Conservation (phyloP, 352 stramenopile species). For the Globisporangium orthogonon region DNA sequence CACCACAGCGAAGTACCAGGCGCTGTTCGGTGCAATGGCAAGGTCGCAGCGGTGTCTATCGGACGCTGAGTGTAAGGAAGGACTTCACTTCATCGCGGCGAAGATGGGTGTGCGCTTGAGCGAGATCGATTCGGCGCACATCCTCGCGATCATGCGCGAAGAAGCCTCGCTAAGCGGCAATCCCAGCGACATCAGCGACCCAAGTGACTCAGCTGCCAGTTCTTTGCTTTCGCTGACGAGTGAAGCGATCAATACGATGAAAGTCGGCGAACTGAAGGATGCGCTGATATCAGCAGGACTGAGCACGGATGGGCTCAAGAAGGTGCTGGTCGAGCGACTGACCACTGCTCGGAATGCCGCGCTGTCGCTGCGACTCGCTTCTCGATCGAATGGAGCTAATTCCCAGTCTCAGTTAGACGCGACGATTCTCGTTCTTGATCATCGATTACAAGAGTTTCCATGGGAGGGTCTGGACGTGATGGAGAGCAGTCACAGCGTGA, state of each 20-base stretch:
- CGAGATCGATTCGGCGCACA: constrained; percentile 2
- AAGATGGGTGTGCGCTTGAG: constrained; percentile 20
- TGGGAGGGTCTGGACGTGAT: constrained; percentile 78
- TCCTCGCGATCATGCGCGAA: constrained; percentile 12
- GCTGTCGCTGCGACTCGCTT: constrained; percentile 3
- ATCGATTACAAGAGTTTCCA: constrained; percentile 62
- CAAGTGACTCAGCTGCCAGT: constrained; percentile 1
- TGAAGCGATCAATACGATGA: constrained; percentile 33
- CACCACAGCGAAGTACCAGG: background rate
- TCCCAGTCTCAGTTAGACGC: constrained; percentile 6
- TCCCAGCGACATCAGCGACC: background rate
- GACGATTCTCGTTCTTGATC: constrained; percentile 63
- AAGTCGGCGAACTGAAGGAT: constrained; percentile 36
- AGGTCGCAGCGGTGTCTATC: constrained; percentile 25
- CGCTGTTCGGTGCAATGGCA: constrained; percentile 28
- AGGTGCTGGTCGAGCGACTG: constrained; percentile 36
- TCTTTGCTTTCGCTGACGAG: constrained; percentile 15
- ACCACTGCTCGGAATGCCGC: constrained; percentile 21
- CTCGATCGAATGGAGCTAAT: background rate
- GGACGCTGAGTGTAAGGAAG: constrained; percentile 33
- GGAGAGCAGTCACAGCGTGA: constrained; percentile 28
- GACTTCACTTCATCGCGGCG: constrained; percentile 27
- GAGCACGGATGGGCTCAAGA: constrained; percentile 39
- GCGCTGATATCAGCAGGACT: constrained; percentile 22
- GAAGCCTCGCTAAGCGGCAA: background rate